Percentiles rank a stretch among this genome's conserved stretches.
phyloP scores from a whole-genome alignment of 306 rosid genomes.

The Trifolium subterraneum region DNA sequence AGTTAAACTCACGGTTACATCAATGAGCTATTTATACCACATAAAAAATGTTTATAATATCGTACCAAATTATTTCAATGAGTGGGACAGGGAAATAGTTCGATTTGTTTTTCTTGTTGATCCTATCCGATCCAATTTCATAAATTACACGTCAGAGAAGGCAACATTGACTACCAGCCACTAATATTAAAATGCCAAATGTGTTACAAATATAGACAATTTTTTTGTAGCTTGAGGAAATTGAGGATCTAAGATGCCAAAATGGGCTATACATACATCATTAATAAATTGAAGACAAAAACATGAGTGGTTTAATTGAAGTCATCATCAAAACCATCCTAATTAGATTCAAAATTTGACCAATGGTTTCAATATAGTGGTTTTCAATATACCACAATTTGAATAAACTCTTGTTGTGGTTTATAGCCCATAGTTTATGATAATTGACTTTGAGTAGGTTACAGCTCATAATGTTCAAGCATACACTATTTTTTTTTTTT shows the following conservation, averaged over 20 bases:
- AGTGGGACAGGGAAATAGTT: not conserved
- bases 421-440: constrained; percentile 39
- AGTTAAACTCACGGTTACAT: too few species aligned
- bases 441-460: constrained; percentile 26
- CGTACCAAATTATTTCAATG: not conserved
- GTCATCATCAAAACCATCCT: not conserved
- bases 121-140: constrained; percentile 29
- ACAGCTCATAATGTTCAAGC: constrained; percentile 25
- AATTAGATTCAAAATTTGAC: constrained; percentile 12
- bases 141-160: constrained; percentile 4
- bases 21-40: not conserved
- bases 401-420: constrained; percentile 23
- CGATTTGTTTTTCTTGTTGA: not conserved
- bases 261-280: not conserved
- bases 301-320: not conserved
- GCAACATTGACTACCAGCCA: not conserved
- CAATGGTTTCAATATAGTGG: constrained; percentile 2
- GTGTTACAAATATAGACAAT: not conserved
- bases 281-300: not conserved
- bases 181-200: not conserved
- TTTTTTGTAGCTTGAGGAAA: constrained; percentile 8
- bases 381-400: constrained; percentile 23
- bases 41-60: not conserved
- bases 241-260: constrained; percentile 24
- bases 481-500: not conserved